A percentile compares a stretch with the other conserved stretches of the same genome.
phyloP scores from a whole-genome alignment of 495 filamentous ascomycete species.

The Penicillium arizonense region DNA sequence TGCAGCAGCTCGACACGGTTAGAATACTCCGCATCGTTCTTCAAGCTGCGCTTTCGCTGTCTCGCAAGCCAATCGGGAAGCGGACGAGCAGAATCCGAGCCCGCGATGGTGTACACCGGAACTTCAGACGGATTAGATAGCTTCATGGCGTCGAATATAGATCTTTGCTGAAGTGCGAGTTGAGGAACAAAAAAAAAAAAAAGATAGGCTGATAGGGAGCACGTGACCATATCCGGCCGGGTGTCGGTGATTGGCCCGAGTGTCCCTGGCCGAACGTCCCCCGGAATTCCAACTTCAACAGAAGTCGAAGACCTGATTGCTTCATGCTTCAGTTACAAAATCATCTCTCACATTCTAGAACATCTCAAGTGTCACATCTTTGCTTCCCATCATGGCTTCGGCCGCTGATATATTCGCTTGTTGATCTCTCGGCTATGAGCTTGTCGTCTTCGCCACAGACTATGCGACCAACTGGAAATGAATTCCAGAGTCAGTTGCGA shows the following conservation, averaged over 20 bases:
- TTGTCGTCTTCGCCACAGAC: conserved; percentile 4
- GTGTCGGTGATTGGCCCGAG: conserved; percentile 25
- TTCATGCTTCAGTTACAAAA: background rate
- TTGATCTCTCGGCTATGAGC: conserved; percentile 5
- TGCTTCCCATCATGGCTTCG: conserved; percentile 20
- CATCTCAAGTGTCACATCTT: too few relatives aligned
- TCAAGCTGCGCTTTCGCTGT: conserved; percentile 88
- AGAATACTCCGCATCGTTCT: conserved; percentile 88
- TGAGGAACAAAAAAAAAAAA: conserved; percentile 49
- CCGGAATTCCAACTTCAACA: conserved; percentile 20
- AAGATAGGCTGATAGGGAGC: conserved; percentile 40
- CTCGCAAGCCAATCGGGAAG: conserved; percentile 94
- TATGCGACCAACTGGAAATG: conserved; percentile 34
- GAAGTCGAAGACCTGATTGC: background rate
- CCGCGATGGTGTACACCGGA: conserved; percentile 94
- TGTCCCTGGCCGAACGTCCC: conserved; percentile 27
- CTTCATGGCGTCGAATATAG: conserved; percentile 61
- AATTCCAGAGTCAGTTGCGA: conserved; percentile 26
- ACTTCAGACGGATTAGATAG: conserved; percentile 83
- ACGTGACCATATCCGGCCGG: conserved; percentile 24
- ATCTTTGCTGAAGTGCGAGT: too few relatives aligned
- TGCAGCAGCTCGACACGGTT: conserved; percentile 94
- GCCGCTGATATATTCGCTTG: conserved; percentile 20
- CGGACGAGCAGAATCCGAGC: conserved; percentile 83
- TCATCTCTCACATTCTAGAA: too few relatives aligned